Evolutionary conservation across 371 early-diverging fungal species (phyloP).

Genomic region (Gilbertella persicaria): DNA sequence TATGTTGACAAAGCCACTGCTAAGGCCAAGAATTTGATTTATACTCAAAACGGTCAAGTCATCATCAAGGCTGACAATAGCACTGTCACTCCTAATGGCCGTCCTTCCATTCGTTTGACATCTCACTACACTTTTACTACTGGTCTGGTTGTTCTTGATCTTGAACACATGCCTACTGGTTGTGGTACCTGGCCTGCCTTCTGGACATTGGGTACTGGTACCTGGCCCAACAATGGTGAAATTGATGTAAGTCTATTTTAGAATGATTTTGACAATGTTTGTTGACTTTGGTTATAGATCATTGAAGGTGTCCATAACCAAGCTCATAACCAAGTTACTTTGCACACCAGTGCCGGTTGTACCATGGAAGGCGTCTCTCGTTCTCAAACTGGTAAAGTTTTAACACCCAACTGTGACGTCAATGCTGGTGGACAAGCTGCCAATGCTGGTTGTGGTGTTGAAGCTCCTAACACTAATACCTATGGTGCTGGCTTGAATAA

Average conservation of each 20-base stretch:
- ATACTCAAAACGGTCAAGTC: slow-evolving; percentile 8
- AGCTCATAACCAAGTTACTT: slow-evolving; percentile 18
- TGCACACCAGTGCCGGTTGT: slow-evolving; percentile 22
- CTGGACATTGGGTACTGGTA: slow-evolving; percentile 34
- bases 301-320: slow-evolving; percentile 39
- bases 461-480: slow-evolving; percentile 1
- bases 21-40: slow-evolving; percentile 3
- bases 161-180: slow-evolving; percentile 41
- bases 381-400: slow-evolving; percentile 8
- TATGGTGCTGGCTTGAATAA: slow-evolving; percentile 39
- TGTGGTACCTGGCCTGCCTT: slow-evolving; percentile 46
- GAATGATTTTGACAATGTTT: neutral
- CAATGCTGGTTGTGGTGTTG: slow-evolving; percentile 31
- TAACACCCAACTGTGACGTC: slow-evolving; percentile 10
- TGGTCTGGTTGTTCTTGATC: slow-evolving; percentile 37
- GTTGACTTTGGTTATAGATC: slow-evolving; percentile 22
- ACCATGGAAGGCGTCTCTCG: slow-evolving; percentile 15
- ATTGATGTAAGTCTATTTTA: slow-evolving; percentile 24
- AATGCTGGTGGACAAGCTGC: slow-evolving; percentile 19
- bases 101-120: slow-evolving; percentile 31
- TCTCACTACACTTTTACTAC: slow-evolving; percentile 12
- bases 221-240: slow-evolving; percentile 42
- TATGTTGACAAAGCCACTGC: slow-evolving; percentile 40
- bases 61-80: slow-evolving; percentile 21
- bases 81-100: slow-evolving; percentile 18